A percentile compares a stretch with the other conserved stretches of the same genome.
phyloP scores from a whole-genome alignment of 1,284 basidiomycete genomes.

The Austroboletus novae-zelandiae region DNA sequence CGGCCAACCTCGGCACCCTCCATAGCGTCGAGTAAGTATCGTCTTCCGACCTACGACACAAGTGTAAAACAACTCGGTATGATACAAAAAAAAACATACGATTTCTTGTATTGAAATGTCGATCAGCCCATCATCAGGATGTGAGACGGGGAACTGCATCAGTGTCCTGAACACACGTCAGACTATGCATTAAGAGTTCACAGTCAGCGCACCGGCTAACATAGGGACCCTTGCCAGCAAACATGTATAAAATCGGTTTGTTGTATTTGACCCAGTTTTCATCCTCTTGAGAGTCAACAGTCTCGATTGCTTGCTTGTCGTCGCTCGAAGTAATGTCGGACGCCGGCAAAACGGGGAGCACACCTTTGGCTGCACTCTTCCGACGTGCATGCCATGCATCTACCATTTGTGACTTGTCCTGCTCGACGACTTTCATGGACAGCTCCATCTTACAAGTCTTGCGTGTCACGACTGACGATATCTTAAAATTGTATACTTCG shows the following conservation, averaged over 20 bases:
- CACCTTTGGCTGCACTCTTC: slow-evolving; percentile 29
- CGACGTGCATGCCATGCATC: slow-evolving; percentile 39
- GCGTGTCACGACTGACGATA: slow-evolving; percentile 53
- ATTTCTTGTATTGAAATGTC: slow-evolving; percentile 73
- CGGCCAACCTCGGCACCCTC: slow-evolving; percentile 69
- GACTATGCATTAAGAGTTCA: not conserved
- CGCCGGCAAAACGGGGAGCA: slow-evolving; percentile 13
- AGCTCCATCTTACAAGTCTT: slow-evolving; percentile 71
- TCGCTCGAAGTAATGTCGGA: slow-evolving; percentile 17
- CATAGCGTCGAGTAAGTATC: slow-evolving; percentile 57
- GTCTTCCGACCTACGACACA: slow-evolving; percentile 36
- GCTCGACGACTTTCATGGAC: slow-evolving; percentile 67
- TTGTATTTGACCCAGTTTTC: slow-evolving; percentile 70
- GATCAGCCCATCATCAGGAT: slow-evolving; percentile 77
- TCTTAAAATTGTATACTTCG: not conserved
- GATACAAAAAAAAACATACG: slow-evolving; percentile 37
- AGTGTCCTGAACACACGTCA: slow-evolving; percentile 50
- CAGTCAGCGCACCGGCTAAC: slow-evolving; percentile 52
- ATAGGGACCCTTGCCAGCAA: slow-evolving; percentile 71
- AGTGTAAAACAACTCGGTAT: slow-evolving; percentile 17
- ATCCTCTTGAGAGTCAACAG: slow-evolving; percentile 28
- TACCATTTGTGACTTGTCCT: slow-evolving; percentile 75
- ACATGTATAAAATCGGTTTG: slow-evolving; percentile 69
- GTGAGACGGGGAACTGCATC: slow-evolving; percentile 84
- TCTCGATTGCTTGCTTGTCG: slow-evolving; percentile 22